A percentile compares a stretch with the other conserved stretches of the same genome.
phyloP scores from a whole-genome alignment of 2,329 filamentous ascomycete genomes.

The Xylaria arbuscula region DNA sequence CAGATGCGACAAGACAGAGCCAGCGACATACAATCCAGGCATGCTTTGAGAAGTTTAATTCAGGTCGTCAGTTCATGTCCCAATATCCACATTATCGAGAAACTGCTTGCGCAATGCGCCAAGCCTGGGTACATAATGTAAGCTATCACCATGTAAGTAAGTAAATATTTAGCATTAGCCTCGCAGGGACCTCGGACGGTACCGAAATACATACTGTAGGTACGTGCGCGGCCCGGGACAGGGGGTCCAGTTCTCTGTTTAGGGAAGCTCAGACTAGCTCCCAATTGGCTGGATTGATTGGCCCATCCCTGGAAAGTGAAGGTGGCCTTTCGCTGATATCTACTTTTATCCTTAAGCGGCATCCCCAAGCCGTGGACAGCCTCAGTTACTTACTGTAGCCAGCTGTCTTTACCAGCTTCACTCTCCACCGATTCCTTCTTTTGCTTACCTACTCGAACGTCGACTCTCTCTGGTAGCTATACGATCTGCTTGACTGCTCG shows the following conservation, averaged over 20 bases:
- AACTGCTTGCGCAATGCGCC: constrained; percentile 1
- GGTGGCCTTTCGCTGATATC: constrained; percentile 46
- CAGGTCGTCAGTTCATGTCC: neutral
- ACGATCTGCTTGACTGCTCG: neutral
- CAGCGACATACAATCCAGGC: no score
- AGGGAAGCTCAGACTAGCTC: constrained; percentile 17
- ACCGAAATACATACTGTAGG: neutral
- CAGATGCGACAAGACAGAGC: neutral
- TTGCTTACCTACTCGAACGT: neutral
- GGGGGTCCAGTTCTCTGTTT: neutral
- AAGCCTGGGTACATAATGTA: neutral
- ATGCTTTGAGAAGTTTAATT: no score
- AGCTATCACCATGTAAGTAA: neutral
- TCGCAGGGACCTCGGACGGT: constrained; percentile 2
- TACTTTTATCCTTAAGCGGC: constrained; percentile 18
- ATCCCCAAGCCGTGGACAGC: constrained; percentile 26
- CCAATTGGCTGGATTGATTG: constrained; percentile 39
- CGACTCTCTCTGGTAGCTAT: neutral
- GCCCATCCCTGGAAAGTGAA: constrained; percentile 43
- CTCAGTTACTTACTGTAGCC: constrained; percentile 21
- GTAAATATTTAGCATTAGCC: neutral
- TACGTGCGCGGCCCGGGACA: neutral
- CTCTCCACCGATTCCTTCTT: neutral
- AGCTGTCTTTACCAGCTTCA: constrained; percentile 34
- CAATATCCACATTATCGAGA: neutral